Evolutionary conservation across 73 alveolate genomes (phyloP), one percentile per base, ranked within the genome.

Genomic region (Urostyla sp.): DNA sequence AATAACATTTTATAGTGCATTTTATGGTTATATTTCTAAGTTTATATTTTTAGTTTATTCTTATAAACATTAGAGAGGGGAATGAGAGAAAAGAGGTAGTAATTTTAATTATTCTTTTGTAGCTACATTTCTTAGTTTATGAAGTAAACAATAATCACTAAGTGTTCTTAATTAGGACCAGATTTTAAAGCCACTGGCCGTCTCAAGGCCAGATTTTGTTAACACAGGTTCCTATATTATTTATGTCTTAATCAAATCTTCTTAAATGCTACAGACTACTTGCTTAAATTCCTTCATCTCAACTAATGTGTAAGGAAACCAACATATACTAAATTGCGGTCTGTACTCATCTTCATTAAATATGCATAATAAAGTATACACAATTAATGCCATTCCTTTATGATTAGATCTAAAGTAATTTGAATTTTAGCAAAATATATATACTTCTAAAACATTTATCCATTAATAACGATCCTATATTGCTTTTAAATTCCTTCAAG

Each of bases 231-330:
- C 31, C 38, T 49, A 24, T 26, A 69, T 31, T 45, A 16, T 26
- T 15, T 72, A 80, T 72, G 58, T 43, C 32, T 20, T 18, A 16
- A 38, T 78, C 56, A 78, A 44, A 23, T 36, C 50, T 35, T 31
- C 21, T 36, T 61, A 80, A 16, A 56, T 67, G 23, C 15, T 27
- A 30, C 63, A 32, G 11, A 84, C 28, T 45, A 80, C 34, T 23
- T 67, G 21, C 34, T 80, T 80, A 43, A 80, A 80, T 49, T 80
- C 90, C 37, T 80, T 80, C 84, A 80, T 27, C 27, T 80, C 90
- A 18, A 54, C 75, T 84, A 80, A 67, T 21, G 90, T 18, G 44
- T 80, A 80, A 34, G 90, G 90, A 35, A 80, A 80, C 90, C 90
- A 80, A 43, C 90, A 80, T 18, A 66, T 50, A 7, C 75, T 55